These are phyloP conservation scores for Rhodotorula sp. DNA, from an alignment of 1,284 basidiomycete genomes.

Conservation along the genomic window DNA sequence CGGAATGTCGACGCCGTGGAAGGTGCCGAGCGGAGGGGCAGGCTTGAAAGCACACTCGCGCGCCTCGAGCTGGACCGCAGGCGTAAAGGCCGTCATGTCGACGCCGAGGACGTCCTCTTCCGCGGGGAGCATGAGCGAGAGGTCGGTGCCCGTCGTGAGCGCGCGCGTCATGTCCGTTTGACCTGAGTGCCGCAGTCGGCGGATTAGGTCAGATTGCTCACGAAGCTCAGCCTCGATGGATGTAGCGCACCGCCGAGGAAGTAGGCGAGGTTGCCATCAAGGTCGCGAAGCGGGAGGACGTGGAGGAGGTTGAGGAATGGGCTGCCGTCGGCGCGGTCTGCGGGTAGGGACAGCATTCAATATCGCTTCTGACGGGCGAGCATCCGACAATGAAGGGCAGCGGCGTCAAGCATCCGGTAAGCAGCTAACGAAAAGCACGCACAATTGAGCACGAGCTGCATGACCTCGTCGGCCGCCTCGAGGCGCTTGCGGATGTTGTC, in stretches of 20 bases:
- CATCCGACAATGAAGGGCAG: not conserved
- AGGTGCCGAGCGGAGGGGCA: not conserved
- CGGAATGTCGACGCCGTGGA: not conserved
- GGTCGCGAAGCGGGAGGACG: constrained; percentile 46
- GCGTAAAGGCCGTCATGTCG: constrained; percentile 12
- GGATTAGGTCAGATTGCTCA: no score
- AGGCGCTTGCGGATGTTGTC: constrained; percentile 39
- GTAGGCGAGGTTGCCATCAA: constrained; percentile 31
- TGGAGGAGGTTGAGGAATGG: constrained; percentile 44
- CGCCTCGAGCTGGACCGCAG: constrained; percentile 23
- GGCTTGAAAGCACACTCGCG: not conserved
- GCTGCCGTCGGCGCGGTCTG: constrained; percentile 23
- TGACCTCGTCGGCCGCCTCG: constrained; percentile 25
- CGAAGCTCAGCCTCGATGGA: no score
- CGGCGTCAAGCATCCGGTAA: not conserved
- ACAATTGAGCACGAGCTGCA: constrained; percentile 47
- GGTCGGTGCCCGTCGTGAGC: constrained; percentile 13
- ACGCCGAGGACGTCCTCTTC: constrained; percentile 2
- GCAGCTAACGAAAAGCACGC: not conserved
- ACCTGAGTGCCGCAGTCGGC: no score
- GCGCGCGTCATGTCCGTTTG: constrained; percentile 32
- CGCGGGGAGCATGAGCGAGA: constrained; percentile 22
- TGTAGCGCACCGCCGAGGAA: constrained; percentile 43
- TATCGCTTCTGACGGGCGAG: no score
- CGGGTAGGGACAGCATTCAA: not conserved